Conservation (phyloP, 2,329 filamentous ascomycete genomes). For the Ophiocordyceps polyrhachis-furcata region DNA sequence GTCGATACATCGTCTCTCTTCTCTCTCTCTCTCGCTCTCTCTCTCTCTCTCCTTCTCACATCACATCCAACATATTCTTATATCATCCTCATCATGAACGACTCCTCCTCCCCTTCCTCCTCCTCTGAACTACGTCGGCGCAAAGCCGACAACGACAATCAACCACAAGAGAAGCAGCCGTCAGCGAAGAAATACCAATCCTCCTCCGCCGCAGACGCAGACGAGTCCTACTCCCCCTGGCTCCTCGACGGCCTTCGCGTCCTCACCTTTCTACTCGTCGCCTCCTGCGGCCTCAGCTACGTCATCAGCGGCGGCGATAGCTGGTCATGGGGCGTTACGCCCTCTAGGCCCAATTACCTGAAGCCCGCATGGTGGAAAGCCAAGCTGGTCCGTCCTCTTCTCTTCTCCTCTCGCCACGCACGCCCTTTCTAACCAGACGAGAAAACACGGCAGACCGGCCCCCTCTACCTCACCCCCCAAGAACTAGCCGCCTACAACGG, state of each 20-base stretch:
- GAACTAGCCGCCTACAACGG: constrained; percentile 66
- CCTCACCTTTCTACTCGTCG: constrained; percentile 44
- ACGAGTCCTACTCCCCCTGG: constrained; percentile 40
- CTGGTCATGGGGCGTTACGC: constrained; percentile 44
- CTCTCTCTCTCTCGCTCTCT: too few relatives aligned
- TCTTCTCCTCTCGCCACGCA: constrained; percentile 1
- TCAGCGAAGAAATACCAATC: neutral
- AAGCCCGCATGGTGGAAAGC: constrained; percentile 36
- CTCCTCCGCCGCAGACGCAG: constrained; percentile 9
- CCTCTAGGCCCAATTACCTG: constrained; percentile 41
- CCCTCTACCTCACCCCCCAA: constrained; percentile 52
- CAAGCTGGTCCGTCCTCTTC: constrained; percentile 33
- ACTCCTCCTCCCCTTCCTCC: too few relatives aligned
- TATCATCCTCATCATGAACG: too few relatives aligned
- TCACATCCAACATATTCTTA: too few relatives aligned
- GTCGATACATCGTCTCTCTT: too few relatives aligned
- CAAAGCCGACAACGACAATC: neutral
- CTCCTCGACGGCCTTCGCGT: constrained; percentile 54
- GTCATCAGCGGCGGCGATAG: constrained; percentile 54
- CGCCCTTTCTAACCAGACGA: neutral
- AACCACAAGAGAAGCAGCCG: too few relatives aligned
- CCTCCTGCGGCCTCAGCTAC: constrained; percentile 55
- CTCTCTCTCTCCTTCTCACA: too few relatives aligned
- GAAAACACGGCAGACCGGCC: too few relatives aligned
- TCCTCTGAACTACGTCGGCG: too few relatives aligned